These are phyloP conservation scores for Kazachstania martiniae DNA, from an alignment of 805 yeast species.

Conservation along the genomic window DNA sequence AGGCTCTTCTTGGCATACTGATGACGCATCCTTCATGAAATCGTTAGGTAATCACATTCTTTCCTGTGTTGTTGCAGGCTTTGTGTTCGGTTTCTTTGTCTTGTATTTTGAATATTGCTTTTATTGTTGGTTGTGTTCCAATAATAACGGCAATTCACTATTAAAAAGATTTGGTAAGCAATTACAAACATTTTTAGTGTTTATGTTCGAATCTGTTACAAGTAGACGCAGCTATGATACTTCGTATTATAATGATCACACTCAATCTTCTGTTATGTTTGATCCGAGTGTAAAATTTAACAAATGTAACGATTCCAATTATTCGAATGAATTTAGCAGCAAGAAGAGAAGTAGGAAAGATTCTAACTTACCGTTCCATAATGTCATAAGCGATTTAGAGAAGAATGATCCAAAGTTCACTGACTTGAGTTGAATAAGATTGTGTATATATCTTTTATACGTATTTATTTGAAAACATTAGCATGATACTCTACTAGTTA, in stretches of 20 bases:
- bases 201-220: no score
- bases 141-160: background rate
- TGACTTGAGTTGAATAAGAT: slow-evolving; percentile 5
- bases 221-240: background rate
- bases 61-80: slow-evolving; percentile 61
- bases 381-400: slow-evolving; percentile 17
- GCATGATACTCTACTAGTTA: no score
- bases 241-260: background rate
- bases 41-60: slow-evolving; percentile 64
- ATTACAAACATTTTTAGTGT: no score
- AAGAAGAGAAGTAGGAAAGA: slow-evolving; percentile 20
- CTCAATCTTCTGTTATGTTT: slow-evolving; percentile 1
- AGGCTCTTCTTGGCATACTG: slow-evolving; percentile 90
- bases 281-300: slow-evolving; percentile 2
- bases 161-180: no score
- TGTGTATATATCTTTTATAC: no score
- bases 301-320: background rate
- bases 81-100: slow-evolving; percentile 40
- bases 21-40: slow-evolving; percentile 74
- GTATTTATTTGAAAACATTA: no score
- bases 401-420: slow-evolving; percentile 7
- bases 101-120: slow-evolving; percentile 39
- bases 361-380: slow-evolving; percentile 18
- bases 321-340: slow-evolving; percentile 1
- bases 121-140: slow-evolving; percentile 31